phyloP scores from a whole-genome alignment of 352 stramenopile genomes.

The Phytophthora chlamydospora region DNA sequence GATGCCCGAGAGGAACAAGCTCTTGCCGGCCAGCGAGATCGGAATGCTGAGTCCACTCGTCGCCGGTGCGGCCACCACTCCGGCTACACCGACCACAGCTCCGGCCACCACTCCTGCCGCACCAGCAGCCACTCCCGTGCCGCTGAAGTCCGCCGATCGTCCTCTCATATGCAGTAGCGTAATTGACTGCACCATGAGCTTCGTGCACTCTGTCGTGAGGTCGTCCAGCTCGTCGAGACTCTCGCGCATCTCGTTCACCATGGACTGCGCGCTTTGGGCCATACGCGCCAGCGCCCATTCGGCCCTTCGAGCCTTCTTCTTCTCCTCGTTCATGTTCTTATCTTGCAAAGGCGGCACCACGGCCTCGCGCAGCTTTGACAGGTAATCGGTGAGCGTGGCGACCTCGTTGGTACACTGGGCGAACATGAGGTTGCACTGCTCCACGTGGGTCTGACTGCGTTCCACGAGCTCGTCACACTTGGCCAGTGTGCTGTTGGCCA shows the following conservation, averaged over 20 bases:
- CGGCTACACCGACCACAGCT: constrained; percentile 76
- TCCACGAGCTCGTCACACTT: constrained; percentile 78
- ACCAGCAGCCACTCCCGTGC: constrained; percentile 80
- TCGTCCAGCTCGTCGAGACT: constrained; percentile 83
- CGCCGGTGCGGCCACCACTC: constrained; percentile 75
- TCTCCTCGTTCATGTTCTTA: constrained; percentile 75
- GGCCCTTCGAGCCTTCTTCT: constrained; percentile 67
- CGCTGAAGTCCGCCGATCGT: constrained; percentile 84
- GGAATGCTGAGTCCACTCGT: constrained; percentile 84
- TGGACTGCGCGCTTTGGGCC: constrained; percentile 67
- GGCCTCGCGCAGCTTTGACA: constrained; percentile 73
- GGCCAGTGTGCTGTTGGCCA: constrained; percentile 71
- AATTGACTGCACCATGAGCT: constrained; percentile 88
- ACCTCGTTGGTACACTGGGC: constrained; percentile 82
- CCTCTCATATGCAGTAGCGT: constrained; percentile 84
- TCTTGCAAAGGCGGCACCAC: constrained; percentile 58
- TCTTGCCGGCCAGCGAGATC: constrained; percentile 85
- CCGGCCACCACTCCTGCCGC: constrained; percentile 83
- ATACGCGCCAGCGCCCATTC: constrained; percentile 83
- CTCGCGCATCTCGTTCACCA: constrained; percentile 74
- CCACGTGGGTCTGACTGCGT: constrained; percentile 65
- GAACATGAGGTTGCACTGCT: constrained; percentile 86
- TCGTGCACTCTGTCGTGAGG: constrained; percentile 78
- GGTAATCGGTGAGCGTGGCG: constrained; percentile 76
- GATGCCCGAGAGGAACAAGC: constrained; percentile 81